phyloP scores from a whole-genome alignment of 2,329 filamentous ascomycete genomes.

The Verticillium dahliae region DNA sequence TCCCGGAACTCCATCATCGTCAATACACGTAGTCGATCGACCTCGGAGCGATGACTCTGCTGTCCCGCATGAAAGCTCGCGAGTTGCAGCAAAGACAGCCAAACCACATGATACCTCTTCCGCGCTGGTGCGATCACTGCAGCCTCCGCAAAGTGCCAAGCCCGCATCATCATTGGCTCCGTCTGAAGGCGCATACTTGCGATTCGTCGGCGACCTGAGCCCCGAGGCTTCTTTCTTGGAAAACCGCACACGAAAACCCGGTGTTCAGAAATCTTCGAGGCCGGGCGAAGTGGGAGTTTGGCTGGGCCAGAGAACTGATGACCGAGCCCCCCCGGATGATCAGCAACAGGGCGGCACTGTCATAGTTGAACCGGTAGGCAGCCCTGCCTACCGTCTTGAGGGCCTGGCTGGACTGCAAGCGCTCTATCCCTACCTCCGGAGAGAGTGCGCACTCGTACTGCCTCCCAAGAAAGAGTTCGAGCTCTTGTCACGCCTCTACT shows the following conservation, averaged over 20 bases:
- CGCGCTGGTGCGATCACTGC: background rate
- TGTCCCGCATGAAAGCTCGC: background rate
- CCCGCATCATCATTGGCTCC: background rate
- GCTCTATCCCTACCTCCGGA: slow-evolving; percentile 10
- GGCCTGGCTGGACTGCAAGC: background rate
- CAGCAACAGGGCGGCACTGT: background rate
- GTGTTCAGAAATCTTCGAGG: slow-evolving; percentile 6
- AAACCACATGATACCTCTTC: background rate
- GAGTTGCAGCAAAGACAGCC: background rate
- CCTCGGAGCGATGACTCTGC: background rate
- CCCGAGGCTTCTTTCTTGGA: slow-evolving; percentile 16
- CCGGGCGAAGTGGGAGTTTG: slow-evolving; percentile 12
- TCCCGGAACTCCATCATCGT: background rate
- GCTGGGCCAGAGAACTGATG: slow-evolving; percentile 8
- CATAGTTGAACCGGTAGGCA: slow-evolving; percentile 5
- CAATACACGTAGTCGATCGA: too few species aligned
- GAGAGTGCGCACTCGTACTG: slow-evolving; percentile 10
- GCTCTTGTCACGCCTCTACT: slow-evolving; percentile 9
- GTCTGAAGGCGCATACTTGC: slow-evolving; percentile 9
- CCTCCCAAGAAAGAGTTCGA: slow-evolving; percentile 9
- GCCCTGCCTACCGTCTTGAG: slow-evolving; percentile 5
- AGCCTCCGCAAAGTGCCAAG: background rate
- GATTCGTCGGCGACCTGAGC: slow-evolving; percentile 17
- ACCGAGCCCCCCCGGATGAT: slow-evolving; percentile 1
- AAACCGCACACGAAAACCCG: slow-evolving; percentile 4